Evolutionary conservation across 768 basidiomycete species (phyloP).

Genomic region (Leccinum disarticulatum): DNA sequence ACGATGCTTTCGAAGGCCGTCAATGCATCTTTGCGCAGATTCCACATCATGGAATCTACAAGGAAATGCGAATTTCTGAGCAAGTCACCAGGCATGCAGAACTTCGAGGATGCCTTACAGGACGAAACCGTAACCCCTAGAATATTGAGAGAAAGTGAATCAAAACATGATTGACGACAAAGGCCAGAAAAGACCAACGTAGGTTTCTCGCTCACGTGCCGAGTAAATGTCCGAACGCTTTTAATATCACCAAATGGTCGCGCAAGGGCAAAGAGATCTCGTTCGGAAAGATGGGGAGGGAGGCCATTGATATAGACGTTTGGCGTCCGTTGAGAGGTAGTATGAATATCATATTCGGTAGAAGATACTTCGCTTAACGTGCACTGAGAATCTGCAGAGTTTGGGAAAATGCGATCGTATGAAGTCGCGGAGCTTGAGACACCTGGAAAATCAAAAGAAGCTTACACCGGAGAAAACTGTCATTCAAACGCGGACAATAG

Average conservation of each 20-base stretch:
- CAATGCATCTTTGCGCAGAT: slow-evolving; percentile 73
- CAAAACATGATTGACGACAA: background rate
- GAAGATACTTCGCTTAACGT: slow-evolving; percentile 14
- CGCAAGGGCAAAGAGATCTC: slow-evolving; percentile 70
- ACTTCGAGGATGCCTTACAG: slow-evolving; percentile 48
- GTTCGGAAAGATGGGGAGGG: slow-evolving; percentile 80
- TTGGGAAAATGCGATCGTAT: slow-evolving; percentile 11
- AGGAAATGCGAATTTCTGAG: background rate
- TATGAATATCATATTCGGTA: slow-evolving; percentile 9
- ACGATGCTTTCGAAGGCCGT: slow-evolving; percentile 63
- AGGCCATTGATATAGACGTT: slow-evolving; percentile 90
- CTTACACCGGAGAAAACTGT: slow-evolving; percentile 12
- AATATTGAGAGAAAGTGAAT: slow-evolving; percentile 8
- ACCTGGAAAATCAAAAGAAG: slow-evolving; percentile 28
- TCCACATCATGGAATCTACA: slow-evolving; percentile 67
- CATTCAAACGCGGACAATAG: background rate
- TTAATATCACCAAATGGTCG: slow-evolving; percentile 69
- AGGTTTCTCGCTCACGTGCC: slow-evolving; percentile 73
- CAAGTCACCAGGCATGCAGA: slow-evolving; percentile 3
- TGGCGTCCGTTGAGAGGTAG: slow-evolving; percentile 44
- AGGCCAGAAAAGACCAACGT: slow-evolving; percentile 37
- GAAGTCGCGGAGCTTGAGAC: slow-evolving; percentile 12
- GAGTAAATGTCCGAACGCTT: slow-evolving; percentile 82
- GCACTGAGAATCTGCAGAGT: slow-evolving; percentile 14
- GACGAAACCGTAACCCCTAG: slow-evolving; percentile 77